Conservation (phyloP, 2,329 filamentous ascomycete species). For the Pseudocercospora fuligena region DNA sequence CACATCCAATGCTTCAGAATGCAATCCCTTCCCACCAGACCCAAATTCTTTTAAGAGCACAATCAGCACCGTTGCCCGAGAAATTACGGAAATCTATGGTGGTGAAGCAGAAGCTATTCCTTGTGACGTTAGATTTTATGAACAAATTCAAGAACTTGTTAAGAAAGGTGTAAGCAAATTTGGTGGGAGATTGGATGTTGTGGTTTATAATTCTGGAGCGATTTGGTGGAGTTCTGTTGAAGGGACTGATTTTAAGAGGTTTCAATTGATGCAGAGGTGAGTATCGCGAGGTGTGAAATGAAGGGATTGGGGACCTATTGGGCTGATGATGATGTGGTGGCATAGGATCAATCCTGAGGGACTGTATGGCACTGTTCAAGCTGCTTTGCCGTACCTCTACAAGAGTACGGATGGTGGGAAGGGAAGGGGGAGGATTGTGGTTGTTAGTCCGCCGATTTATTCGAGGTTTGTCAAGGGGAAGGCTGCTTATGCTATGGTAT, state of each 20-base stretch:
- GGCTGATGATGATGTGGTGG: too few species aligned
- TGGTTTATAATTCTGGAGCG: slow-evolving; percentile 83
- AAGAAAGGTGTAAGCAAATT: slow-evolving; percentile 60
- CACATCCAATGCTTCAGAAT: slow-evolving; percentile 64
- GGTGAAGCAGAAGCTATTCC: slow-evolving; percentile 68
- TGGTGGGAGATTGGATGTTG: slow-evolving; percentile 68
- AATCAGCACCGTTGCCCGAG: slow-evolving; percentile 77
- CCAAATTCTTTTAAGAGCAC: slow-evolving; percentile 77
- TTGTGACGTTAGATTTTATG: slow-evolving; percentile 71
- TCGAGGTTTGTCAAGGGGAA: slow-evolving; percentile 84
- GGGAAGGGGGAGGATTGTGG: slow-evolving; percentile 66
- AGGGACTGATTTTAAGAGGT: slow-evolving; percentile 63
- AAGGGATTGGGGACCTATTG: too few species aligned
- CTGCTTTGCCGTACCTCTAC: slow-evolving; percentile 68
- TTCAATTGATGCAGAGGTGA: slow-evolving; percentile 66
- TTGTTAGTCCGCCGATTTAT: slow-evolving; percentile 85
- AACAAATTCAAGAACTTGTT: slow-evolving; percentile 66
- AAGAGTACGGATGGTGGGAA: slow-evolving; percentile 52
- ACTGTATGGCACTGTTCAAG: slow-evolving; percentile 73
- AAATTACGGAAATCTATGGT: slow-evolving; percentile 67
- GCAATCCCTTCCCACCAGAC: slow-evolving; percentile 70
- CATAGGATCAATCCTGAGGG: slow-evolving; percentile 70
- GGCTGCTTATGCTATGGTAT: slow-evolving; percentile 73
- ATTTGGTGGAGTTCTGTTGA: slow-evolving; percentile 75
- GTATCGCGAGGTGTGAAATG: too few species aligned